Evolutionary conservation across 768 basidiomycete genomes (phyloP), one percentile per base, ranked within the genome.

Genomic region (Amanita thiersii): DNA sequence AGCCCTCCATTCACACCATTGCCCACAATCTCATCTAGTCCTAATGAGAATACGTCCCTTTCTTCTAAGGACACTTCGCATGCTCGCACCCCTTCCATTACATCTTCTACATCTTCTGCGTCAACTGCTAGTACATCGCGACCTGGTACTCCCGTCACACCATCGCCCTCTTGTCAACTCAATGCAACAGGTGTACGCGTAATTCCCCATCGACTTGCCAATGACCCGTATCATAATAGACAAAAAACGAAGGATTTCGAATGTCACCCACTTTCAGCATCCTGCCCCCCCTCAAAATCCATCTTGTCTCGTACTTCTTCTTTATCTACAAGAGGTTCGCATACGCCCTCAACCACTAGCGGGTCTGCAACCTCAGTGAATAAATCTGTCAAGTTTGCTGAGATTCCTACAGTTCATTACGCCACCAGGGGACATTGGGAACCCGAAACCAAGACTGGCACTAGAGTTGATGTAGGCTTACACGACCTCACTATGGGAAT

Each of bases 331-430:
- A 63, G 60, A 43, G 53, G 53, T 37, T 66, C 64, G 7, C 44
- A 39, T 1, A 42, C 34, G 10, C 14, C 37, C 25, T 14, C 28
- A 12, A 11, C 35, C 14, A 21, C 44, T 4, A 33, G 26, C 37
- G 46, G 39, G 18, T 21, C 11, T n/a, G 40, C 39, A 20, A 46
- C 47, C n/a, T 33, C 60, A 26, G 52, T 59, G 4, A 62, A 56
- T 49, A 77, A 77, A 40, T 81, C 77, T 24, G 83, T 86, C 37
- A 86, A 81, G 49, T 86, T 85, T 47, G 77, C 77, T 20, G 79
- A 81, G 44, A 63, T 66, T 40, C 81, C 81, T 11, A 80, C 70
- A 2, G 65, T 82, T 6, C 72, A 80, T 52, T 78, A 79, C 45
- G 50, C 60, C 17, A 59, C 51, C 31, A 47, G 52, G 32, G 60